phyloP scores from a whole-genome alignment of 2,329 filamentous ascomycete genomes.

The Didymella glomerata region DNA sequence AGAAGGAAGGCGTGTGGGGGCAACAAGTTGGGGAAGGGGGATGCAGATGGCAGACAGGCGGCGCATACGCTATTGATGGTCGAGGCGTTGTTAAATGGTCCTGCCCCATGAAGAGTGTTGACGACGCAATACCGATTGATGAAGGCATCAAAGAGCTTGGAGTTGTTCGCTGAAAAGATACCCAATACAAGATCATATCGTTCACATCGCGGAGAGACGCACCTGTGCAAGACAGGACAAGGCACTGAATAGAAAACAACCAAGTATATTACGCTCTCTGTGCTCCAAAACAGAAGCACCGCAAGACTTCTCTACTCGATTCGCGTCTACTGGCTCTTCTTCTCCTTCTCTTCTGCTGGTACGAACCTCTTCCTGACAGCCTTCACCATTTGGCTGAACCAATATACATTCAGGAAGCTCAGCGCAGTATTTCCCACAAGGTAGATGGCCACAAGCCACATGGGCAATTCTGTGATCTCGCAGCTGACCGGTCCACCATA shows the following conservation, averaged over 20 bases:
- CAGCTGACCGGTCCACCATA: conserved; percentile 31
- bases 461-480: conserved; percentile 59
- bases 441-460: conserved; percentile 75
- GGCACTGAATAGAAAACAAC: neutral
- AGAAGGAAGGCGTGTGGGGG: conserved; percentile 48
- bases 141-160: conserved; percentile 45
- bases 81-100: conserved; percentile 47
- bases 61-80: conserved; percentile 45
- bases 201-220: neutral
- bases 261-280: neutral
- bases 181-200: neutral
- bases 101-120: conserved; percentile 47
- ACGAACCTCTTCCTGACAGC: conserved; percentile 81
- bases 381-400: conserved; percentile 85
- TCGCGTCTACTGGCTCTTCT: conserved; percentile 21
- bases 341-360: conserved; percentile 37
- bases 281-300: neutral
- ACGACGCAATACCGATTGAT: conserved; percentile 43
- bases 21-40: conserved; percentile 48
- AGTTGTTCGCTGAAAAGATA: conserved; percentile 21
- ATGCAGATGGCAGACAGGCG: conserved; percentile 49
- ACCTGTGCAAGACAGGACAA: neutral
- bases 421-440: conserved; percentile 75
- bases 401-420: conserved; percentile 80
- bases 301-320: neutral